phyloP scores from a whole-genome alignment of 768 basidiomycete genomes.

The Cystobasidium onofrii region DNA sequence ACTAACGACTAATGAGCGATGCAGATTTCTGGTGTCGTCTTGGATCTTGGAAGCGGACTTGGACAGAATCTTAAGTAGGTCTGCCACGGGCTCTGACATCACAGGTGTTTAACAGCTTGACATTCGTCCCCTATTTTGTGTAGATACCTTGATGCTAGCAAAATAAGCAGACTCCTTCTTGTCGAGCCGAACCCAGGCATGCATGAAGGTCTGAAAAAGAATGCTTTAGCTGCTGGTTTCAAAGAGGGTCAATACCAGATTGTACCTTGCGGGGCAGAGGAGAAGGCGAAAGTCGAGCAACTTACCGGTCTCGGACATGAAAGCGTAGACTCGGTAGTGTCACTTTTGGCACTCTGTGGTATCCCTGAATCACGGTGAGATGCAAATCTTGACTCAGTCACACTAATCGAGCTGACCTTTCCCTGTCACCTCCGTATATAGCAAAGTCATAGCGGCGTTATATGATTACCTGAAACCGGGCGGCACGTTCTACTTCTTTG shows the following conservation, averaged over 20 bases:
- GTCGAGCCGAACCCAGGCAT: conserved; percentile 28
- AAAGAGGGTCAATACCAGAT: conserved; percentile 15
- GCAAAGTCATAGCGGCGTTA: conserved; percentile 22
- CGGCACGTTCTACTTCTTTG: conserved; percentile 22
- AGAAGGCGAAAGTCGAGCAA: conserved; percentile 7
- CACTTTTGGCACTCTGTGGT: conserved; percentile 19
- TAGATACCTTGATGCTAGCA: conserved; percentile 19
- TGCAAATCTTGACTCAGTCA: not conserved
- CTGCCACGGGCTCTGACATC: no score
- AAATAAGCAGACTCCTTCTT: conserved; percentile 3
- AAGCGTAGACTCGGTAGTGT: conserved; percentile 17
- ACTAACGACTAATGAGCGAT: no score
- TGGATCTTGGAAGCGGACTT: conserved; percentile 18
- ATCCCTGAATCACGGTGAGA: conserved; percentile 18
- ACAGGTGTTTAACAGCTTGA: no score
- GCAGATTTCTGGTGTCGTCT: conserved; percentile 24
- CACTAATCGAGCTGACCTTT: not conserved
- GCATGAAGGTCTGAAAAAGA: conserved; percentile 2
- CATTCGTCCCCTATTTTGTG: not conserved
- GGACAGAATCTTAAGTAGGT: conserved; percentile 14
- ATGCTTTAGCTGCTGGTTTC: conserved; percentile 23
- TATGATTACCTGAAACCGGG: conserved; percentile 30
- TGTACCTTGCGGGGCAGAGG: conserved; percentile 14
- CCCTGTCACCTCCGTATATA: not conserved
- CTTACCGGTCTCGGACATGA: conserved; percentile 12